These are phyloP conservation scores for Trametes maxima DNA, from an alignment of 768 basidiomycete genomes.

Conservation along the genomic window DNA sequence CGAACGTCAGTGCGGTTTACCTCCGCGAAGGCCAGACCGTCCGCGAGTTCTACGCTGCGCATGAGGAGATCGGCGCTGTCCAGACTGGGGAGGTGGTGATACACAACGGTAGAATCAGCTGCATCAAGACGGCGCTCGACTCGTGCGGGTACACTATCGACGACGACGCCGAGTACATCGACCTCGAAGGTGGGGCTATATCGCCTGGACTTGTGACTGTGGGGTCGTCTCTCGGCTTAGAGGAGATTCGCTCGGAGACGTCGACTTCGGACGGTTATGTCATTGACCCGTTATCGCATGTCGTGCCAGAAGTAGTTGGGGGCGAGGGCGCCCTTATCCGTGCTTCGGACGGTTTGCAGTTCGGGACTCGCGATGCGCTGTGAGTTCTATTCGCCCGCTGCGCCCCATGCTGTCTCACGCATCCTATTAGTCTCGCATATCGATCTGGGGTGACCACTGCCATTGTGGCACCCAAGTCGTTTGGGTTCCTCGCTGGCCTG, in stretches of 20 bases:
- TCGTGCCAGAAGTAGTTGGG: constrained; percentile 39
- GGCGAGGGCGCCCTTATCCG: constrained; percentile 46
- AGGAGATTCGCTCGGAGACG: constrained; percentile 65
- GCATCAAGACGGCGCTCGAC: constrained; percentile 45
- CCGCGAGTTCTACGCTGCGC: constrained; percentile 34
- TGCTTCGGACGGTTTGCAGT: constrained; percentile 76
- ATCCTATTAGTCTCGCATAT: constrained; percentile 63
- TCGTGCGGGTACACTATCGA: not conserved
- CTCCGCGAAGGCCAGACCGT: constrained; percentile 37
- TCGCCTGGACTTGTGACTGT: constrained; percentile 64
- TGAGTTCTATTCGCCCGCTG: constrained; percentile 29
- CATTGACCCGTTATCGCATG: constrained; percentile 45
- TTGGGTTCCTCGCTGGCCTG: constrained; percentile 63
- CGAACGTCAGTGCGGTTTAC: constrained; percentile 60
- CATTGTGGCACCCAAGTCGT: constrained; percentile 58
- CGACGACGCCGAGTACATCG: constrained; percentile 39
- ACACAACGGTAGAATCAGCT: constrained; percentile 53
- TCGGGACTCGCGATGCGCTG: constrained; percentile 61
- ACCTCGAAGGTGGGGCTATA: constrained; percentile 69
- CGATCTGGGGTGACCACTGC: constrained; percentile 72
- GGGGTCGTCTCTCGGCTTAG: constrained; percentile 66
- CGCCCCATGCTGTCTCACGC: not conserved
- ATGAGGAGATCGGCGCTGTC: constrained; percentile 6
- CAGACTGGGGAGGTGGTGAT: constrained; percentile 49
- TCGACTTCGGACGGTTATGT: constrained; percentile 58